Evolutionary conservation across 1,284 basidiomycete species (phyloP).

Genomic region (Ganoderma multipileum): DNA sequence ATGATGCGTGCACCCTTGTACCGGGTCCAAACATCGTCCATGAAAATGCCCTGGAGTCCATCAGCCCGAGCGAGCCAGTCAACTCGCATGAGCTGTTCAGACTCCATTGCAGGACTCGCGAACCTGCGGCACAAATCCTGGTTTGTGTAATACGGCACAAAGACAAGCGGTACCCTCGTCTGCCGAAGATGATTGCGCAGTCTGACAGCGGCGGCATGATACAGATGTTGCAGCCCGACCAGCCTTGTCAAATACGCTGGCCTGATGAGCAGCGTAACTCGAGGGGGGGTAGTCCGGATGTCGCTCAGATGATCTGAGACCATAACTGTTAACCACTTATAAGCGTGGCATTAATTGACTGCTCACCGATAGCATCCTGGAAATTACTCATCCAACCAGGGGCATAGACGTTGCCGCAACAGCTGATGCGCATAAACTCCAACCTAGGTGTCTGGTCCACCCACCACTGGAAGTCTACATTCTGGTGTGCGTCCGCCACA

Average conservation of each 20-base stretch:
- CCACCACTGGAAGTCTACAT: slow-evolving; percentile 9
- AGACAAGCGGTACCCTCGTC: not conserved
- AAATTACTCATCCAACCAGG: not conserved
- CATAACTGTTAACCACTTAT: not conserved
- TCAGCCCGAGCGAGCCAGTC: slow-evolving; percentile 8
- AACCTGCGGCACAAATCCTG: slow-evolving; percentile 1
- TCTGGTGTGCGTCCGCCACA: not conserved
- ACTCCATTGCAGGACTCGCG: not conserved
- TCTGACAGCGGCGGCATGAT: not conserved
- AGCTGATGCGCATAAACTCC: not conserved
- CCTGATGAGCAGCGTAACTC: not conserved
- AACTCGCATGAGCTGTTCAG: slow-evolving; percentile 4
- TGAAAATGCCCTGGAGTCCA: not conserved
- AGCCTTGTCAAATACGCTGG: not conserved
- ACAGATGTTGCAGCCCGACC: not conserved
- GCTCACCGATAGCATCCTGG: not conserved
- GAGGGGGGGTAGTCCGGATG: not conserved
- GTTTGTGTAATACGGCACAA: slow-evolving; percentile 2
- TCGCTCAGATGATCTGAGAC: not conserved
- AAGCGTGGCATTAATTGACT: not conserved
- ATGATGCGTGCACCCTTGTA: not conserved
- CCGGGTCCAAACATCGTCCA: not conserved
- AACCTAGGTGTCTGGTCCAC: not conserved
- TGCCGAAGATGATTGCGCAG: slow-evolving; percentile 1
- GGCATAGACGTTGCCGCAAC: not conserved